Base-by-base conservation (phyloP, 345 rosid species). In the Pistacia vera region DNA sequence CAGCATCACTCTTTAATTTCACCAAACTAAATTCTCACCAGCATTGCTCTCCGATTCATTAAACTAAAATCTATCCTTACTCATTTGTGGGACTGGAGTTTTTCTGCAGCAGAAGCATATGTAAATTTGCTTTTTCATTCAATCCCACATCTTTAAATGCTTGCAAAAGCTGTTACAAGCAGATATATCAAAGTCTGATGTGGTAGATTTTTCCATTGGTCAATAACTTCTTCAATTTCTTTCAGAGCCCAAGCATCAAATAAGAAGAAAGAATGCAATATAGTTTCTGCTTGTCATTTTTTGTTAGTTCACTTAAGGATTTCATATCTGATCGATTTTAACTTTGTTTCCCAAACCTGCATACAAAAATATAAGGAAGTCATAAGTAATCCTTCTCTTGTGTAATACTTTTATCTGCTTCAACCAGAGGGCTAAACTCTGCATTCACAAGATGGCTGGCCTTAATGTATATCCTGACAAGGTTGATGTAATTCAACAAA, bases 381-480 rank as follows among this genome's bases (percentile, higher is more conserved):
- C 98, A 33, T 96, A 96, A 0, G 92, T 90, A 66, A 93, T 85
- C 98, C 97, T 73, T 96, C 97, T 83, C 99, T 84, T 89, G 98
- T 5, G 92, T 81, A 41, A 92, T 75, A 58, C 87, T 63, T 73
- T 84, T 91, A 80, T 87, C 97, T 0, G 90, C 78, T 85, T 88
- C 97, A 7, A 90, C 88, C 0, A 88, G 88, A 66, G 89, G 65
- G 48, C 76, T 78, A 1, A 81, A 79, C 77, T 82, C 86, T 7
- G 88, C 76, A 77, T 78, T 85, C 10, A 71, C 72, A 74, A 96
- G 84, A 49, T 83, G 79, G 76, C 88, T 81, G n/a, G 93, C 88
- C 1, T 75, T 73, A 10, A 93, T 60, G 69, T 96, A 93, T 75
- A 91, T 52, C 14, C 79, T 87, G 3, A 86, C 85, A 0, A 93